Percentiles rank a stretch among this genome's conserved stretches.
Conservation (phyloP, 1,284 basidiomycete genomes). For the Ceratorhiza oryzae-sativae region DNA sequence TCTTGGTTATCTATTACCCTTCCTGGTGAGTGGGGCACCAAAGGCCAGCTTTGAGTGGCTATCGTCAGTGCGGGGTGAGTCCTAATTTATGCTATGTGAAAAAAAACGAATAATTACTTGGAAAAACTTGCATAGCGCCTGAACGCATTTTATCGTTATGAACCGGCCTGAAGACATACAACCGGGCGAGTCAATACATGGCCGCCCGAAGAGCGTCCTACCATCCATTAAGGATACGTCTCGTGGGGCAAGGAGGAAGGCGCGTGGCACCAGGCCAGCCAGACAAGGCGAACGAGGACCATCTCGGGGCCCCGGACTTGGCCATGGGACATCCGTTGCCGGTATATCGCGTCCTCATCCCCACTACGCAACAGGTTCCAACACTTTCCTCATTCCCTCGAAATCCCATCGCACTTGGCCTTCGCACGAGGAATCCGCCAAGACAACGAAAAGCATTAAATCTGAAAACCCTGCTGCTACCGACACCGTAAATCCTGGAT, state of each 20-base stretch:
- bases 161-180: constrained; percentile 23
- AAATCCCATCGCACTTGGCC: neutral
- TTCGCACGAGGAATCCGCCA: neutral
- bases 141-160: constrained; percentile 10
- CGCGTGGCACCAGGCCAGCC: neutral
- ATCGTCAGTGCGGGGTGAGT: neutral
- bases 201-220: constrained; percentile 25
- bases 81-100: neutral
- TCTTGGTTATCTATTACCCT: neutral
- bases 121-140: too few relatives aligned
- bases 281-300: neutral
- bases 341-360: neutral
- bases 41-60: neutral
- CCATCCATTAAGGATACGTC: constrained; percentile 29
- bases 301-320: neutral
- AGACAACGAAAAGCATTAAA: neutral
- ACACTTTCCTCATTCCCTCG: neutral
- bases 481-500: neutral
- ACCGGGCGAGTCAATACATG: constrained; percentile 21
- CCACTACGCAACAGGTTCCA: neutral
- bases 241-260: neutral
- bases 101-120: too few relatives aligned
- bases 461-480: neutral
- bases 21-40: constrained; percentile 3
- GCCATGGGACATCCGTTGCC: neutral